A percentile compares a stretch with the other conserved stretches of the same genome.
These are phyloP conservation scores for Chlamydomonas incerta DNA, from an alignment of 139 green algal genomes.

Conservation along the genomic window DNA sequence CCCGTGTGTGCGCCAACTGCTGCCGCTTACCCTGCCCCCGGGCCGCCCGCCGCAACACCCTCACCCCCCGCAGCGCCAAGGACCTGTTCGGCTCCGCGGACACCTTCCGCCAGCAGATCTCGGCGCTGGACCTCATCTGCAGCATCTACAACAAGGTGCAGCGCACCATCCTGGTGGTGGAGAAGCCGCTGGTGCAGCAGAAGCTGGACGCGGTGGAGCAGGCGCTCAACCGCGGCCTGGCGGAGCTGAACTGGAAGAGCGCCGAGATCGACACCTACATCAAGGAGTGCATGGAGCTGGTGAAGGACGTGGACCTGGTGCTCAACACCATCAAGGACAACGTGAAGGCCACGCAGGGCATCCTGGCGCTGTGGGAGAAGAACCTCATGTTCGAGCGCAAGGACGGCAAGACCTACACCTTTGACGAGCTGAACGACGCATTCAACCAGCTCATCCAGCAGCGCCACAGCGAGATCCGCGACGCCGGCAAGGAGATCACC, in stretches of 20 bases:
- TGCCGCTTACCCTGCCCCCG: no score
- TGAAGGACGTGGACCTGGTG: conserved; percentile 78
- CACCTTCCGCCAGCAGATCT: conserved; percentile 83
- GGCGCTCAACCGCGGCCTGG: conserved; percentile 67
- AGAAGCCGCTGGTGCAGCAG: conserved; percentile 84
- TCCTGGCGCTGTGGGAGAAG: conserved; percentile 67
- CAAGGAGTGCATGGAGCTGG: conserved; percentile 77
- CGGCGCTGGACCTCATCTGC: conserved; percentile 85
- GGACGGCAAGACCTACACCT: conserved; percentile 82
- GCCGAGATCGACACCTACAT: conserved; percentile 87
- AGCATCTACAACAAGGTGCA: conserved; percentile 88
- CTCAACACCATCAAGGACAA: conserved; percentile 88
- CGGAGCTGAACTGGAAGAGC: conserved; percentile 84
- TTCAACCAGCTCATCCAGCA: conserved; percentile 66
- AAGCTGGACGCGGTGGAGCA: conserved; percentile 80
- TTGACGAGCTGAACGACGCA: conserved; percentile 80
- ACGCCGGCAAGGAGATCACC: conserved; percentile 83
- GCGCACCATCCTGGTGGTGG: conserved; percentile 79
- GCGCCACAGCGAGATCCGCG: conserved; percentile 73
- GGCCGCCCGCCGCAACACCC: background rate
- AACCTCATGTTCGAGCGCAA: conserved; percentile 92
- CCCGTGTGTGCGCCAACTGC: no score
- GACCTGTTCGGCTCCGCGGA: conserved; percentile 73
- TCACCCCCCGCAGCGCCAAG: conserved; percentile 48
- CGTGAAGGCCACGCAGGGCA: conserved; percentile 69